phyloP scores from a whole-genome alignment of 257 asterid genomes.

The Lantana camara region DNA sequence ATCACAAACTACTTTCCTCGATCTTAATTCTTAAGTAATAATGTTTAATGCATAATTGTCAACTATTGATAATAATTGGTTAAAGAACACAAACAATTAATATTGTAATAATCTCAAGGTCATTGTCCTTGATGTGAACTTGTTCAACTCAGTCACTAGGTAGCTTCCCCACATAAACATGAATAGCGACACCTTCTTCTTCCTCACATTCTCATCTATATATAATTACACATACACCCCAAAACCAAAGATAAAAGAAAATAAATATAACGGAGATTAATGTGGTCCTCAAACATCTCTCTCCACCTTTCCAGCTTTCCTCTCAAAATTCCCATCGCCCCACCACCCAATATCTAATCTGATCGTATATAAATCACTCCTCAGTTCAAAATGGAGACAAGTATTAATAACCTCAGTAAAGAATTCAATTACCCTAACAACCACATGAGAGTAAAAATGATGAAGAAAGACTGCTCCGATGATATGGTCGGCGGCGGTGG shows the following conservation, averaged over 20 bases:
- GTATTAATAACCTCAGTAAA: neutral
- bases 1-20: conserved; percentile 1
- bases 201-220: conserved; percentile 25
- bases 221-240: neutral
- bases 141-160: conserved; percentile 23
- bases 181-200: conserved; percentile 33
- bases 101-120: neutral
- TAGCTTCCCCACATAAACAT: conserved; percentile 43
- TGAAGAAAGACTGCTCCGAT: conserved; percentile 27
- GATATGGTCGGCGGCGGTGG: conserved; percentile 9
- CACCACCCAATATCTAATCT: conserved; percentile 33
- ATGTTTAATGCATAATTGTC: too few species aligned
- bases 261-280: conserved; percentile 7
- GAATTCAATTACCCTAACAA: neutral
- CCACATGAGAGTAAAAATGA: conserved; percentile 29
- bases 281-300: conserved; percentile 70
- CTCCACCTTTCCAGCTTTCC: conserved; percentile 42
- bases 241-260: conserved; percentile 7
- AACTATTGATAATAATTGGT: too few species aligned
- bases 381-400: conserved; percentile 27
- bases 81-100: too few species aligned
- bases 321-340: conserved; percentile 57
- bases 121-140: conserved; percentile 28
- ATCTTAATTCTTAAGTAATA: too few species aligned
- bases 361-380: neutral